Base-by-base conservation (phyloP, 768 basidiomycete genomes). In the Phylloporus arenicola region DNA sequence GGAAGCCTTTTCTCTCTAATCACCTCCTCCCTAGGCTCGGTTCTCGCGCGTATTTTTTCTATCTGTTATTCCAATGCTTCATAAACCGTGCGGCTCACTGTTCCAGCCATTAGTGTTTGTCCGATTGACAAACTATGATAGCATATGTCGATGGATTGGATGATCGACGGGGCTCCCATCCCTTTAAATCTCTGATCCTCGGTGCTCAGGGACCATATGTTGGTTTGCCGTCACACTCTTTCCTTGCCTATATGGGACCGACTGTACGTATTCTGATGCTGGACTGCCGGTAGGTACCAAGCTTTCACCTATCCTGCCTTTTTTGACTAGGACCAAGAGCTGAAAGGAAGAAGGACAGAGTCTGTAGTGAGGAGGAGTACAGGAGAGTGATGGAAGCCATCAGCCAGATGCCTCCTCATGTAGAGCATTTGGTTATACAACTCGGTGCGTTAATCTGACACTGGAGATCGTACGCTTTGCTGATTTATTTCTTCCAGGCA, bases 61-160 rank as follows among this genome's bases (percentile, higher is more conserved):
- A 84, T 71, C 74, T 95, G 19, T 75, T 99, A 1, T 98, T 99
- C 75, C 95, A 99, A 58, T 90, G 88, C 57, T 94, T 94, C 66
- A 81, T 88, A 58, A 84, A 86, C 55, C 80, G 88, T 88, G 58
- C 47, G 78, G 45, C 13, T 25, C 51, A 45, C 50, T 19, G 17
- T 43, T 29, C 40, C 50, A 35, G n/a, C 45, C 17, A n/a, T 52
- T 24, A 42, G 25, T 38, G 14, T 43, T 5, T 4, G 22, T 6
- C 12, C 51, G 43, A 37, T 40, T 51, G 30, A 51, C 42, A 24
- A 29, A 11, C 25, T 22, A 25, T 22, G 29, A 6, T 48, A 64
- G 63, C 61, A 53, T 45, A 56, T 1, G 48, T 88, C 17, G 95
- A 97, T 62, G 92, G 92, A 4, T 66, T 79, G 13, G 74, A 84